phyloP scores from a whole-genome alignment of 1,284 basidiomycete species.

The Ceratobasidium sp. region DNA sequence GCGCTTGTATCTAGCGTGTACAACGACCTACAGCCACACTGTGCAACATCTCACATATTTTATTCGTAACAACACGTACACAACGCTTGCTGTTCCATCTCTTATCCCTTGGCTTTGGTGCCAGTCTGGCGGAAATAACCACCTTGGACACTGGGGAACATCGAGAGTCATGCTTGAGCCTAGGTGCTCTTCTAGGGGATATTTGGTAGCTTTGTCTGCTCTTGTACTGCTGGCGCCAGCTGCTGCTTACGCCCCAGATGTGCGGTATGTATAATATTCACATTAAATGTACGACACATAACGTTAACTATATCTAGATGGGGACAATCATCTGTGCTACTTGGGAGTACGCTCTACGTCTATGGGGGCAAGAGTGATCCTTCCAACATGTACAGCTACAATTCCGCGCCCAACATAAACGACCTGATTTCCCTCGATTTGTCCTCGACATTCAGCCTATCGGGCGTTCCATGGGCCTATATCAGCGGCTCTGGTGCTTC shows the following conservation, averaged over 20 bases:
- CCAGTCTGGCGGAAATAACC: background rate
- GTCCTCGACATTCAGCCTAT: slow-evolving; percentile 65
- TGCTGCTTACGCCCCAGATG: slow-evolving; percentile 16
- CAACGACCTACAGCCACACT: background rate
- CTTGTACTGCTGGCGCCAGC: slow-evolving; percentile 14
- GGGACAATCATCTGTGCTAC: slow-evolving; percentile 76
- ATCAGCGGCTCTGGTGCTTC: slow-evolving; percentile 60
- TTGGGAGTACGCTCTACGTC: slow-evolving; percentile 72
- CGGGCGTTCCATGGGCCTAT: slow-evolving; percentile 73
- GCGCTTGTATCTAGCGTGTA: background rate
- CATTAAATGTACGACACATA: background rate
- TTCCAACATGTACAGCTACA: slow-evolving; percentile 74
- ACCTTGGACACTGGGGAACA: background rate
- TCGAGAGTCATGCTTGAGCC: background rate
- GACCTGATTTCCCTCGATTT: slow-evolving; percentile 78
- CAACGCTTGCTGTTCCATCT: background rate
- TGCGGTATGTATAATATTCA: slow-evolving; percentile 14
- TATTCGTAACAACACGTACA: background rate
- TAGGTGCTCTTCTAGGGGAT: background rate
- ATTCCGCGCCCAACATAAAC: slow-evolving; percentile 74
- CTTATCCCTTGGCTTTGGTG: background rate
- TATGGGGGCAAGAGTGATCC: slow-evolving; percentile 83
- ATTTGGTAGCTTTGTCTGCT: background rate
- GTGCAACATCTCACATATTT: background rate
- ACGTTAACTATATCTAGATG: slow-evolving; percentile 64